Conservation (phyloP, 495 filamentous ascomycete species). For the Clavariopsis aquatica region DNA sequence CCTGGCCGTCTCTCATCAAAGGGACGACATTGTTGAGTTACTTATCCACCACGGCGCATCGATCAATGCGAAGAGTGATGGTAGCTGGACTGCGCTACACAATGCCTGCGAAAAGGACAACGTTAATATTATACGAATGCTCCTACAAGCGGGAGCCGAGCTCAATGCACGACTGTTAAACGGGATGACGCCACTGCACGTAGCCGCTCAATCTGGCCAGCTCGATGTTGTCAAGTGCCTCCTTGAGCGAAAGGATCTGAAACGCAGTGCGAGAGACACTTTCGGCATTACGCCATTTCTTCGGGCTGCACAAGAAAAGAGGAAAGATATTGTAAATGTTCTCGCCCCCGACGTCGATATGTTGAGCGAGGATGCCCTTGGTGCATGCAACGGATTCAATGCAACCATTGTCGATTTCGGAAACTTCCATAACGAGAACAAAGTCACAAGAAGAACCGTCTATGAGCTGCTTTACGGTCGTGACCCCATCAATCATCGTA, state of each 20-base stretch:
- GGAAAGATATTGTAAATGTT: slow-evolving; percentile 58
- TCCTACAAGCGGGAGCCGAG: slow-evolving; percentile 56
- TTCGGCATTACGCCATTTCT: slow-evolving; percentile 63
- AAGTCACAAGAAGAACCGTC: slow-evolving; percentile 43
- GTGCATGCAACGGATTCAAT: slow-evolving; percentile 62
- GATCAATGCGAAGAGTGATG: slow-evolving; percentile 59
- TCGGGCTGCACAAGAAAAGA: slow-evolving; percentile 61
- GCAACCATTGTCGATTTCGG: slow-evolving; percentile 71
- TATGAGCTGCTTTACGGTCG: slow-evolving; percentile 62
- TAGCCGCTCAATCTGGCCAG: slow-evolving; percentile 38
- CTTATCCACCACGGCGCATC: slow-evolving; percentile 56
- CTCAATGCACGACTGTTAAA: slow-evolving; percentile 49
- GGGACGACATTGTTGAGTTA: slow-evolving; percentile 57
- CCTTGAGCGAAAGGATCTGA: slow-evolving; percentile 36
- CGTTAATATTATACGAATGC: slow-evolving; percentile 51
- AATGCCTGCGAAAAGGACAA: slow-evolving; percentile 62
- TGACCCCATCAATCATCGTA: slow-evolving; percentile 57
- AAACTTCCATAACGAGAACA: slow-evolving; percentile 63
- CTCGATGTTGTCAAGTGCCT: slow-evolving; percentile 36
- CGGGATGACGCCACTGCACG: slow-evolving; percentile 40
- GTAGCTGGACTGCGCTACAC: slow-evolving; percentile 65
- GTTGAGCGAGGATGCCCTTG: slow-evolving; percentile 58
- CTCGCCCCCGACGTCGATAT: slow-evolving; percentile 60
- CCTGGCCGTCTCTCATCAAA: slow-evolving; percentile 57
- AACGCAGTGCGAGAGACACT: slow-evolving; percentile 48